Evolutionary conservation across 441 rosid genomes (phyloP).

Genomic region (Erysimum pusillum): DNA sequence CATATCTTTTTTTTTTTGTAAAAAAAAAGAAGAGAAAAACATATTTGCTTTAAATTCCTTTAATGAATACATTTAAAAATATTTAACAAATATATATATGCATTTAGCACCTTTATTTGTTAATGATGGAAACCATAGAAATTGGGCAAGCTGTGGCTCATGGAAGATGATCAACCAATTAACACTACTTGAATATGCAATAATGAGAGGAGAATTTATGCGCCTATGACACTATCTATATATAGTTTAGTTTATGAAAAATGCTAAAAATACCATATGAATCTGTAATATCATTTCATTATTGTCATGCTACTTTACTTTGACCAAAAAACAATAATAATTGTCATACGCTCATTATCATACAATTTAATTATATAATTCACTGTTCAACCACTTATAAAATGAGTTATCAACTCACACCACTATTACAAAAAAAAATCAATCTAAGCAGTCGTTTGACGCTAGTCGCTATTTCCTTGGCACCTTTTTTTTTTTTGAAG

Average conservation of each 20-base stretch:
- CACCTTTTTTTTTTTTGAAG: background rate
- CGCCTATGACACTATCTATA: slow-evolving; percentile 27
- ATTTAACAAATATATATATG: background rate
- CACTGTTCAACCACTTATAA: background rate
- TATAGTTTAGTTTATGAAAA: slow-evolving; percentile 20
- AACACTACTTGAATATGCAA: slow-evolving; percentile 43
- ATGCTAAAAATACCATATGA: background rate
- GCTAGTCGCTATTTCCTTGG: slow-evolving; percentile 6
- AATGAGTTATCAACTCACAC: slow-evolving; percentile 29
- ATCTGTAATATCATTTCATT: slow-evolving; percentile 5
- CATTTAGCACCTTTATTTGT: slow-evolving; percentile 24
- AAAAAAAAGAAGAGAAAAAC: too few species aligned
- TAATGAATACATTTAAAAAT: too few species aligned
- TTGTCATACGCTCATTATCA: background rate
- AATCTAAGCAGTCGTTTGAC: background rate
- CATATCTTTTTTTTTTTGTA: too few species aligned
- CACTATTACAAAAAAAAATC: slow-evolving; percentile 3
- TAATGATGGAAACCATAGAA: slow-evolving; percentile 42
- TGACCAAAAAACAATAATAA: too few species aligned
- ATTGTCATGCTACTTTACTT: background rate
- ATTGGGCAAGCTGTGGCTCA: slow-evolving; percentile 46
- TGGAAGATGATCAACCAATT: slow-evolving; percentile 46
- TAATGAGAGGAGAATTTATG: slow-evolving; percentile 38
- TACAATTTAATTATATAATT: background rate
- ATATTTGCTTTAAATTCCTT: too few species aligned